A percentile compares a stretch with the other conserved stretches of the same genome.
phyloP scores from a whole-genome alignment of 202 grass and related monocot genomes.

The Alloteropsis angusta region DNA sequence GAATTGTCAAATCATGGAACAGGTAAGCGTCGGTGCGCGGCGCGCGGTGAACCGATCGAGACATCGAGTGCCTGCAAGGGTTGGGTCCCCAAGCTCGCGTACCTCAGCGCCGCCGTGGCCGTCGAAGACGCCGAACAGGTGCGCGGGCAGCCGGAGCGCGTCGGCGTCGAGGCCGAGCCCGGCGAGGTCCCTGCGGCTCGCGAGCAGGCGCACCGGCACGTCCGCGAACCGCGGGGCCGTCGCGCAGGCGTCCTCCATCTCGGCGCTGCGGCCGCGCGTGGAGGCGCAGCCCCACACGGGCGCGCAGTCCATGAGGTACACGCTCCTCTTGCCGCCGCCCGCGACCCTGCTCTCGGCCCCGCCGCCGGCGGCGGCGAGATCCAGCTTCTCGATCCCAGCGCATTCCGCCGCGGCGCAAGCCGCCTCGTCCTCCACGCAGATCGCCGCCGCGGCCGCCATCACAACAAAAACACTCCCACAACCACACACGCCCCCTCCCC shows the following conservation, averaged over 20 bases:
- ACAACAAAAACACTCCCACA: not conserved
- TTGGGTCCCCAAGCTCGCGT: not conserved
- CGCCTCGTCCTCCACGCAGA: constrained; percentile 37
- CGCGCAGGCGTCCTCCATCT: constrained; percentile 70
- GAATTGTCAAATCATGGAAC: not conserved
- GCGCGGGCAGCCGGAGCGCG: constrained; percentile 38
- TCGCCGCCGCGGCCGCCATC: constrained; percentile 11
- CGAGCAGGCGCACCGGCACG: constrained; percentile 58
- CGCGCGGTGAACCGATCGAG: not conserved
- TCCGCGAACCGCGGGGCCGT: constrained; percentile 48
- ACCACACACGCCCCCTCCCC: not conserved
- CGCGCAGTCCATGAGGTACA: constrained; percentile 50
- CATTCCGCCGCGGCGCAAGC: not conserved
- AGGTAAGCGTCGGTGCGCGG: not conserved
- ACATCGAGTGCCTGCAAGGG: not conserved
- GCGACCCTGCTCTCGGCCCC: not conserved
- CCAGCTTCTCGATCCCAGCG: constrained; percentile 26
- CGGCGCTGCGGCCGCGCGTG: constrained; percentile 45
- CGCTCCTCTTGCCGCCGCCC: constrained; percentile 42
- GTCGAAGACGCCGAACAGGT: constrained; percentile 79
- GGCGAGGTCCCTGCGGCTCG: constrained; percentile 35
- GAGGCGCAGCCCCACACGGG: constrained; percentile 66
- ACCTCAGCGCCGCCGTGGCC: constrained; percentile 83
- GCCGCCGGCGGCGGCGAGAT: constrained; percentile 22
- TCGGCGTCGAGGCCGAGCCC: constrained; percentile 44